A percentile compares a stretch with the other conserved stretches of the same genome.
phyloP scores from a whole-genome alignment of 495 filamentous ascomycete species.

The Xylaria longipes region DNA sequence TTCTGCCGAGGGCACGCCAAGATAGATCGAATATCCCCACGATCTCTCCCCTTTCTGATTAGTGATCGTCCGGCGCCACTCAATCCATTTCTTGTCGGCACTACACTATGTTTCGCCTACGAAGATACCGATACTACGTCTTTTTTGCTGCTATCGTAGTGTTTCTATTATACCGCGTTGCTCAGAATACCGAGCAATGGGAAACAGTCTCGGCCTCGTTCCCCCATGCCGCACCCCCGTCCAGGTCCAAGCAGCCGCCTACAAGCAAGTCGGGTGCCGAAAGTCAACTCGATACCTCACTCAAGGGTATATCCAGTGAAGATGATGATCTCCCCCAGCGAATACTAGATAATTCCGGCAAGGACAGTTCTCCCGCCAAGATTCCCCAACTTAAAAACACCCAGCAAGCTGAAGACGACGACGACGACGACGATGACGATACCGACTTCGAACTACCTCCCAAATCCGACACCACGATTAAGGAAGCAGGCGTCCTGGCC shows the following conservation, averaged over 20 bases:
- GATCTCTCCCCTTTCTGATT: constrained; percentile 5
- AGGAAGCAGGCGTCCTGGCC: constrained; percentile 42
- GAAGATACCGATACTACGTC: constrained; percentile 77
- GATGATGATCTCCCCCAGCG: constrained; percentile 29
- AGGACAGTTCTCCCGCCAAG: constrained; percentile 35
- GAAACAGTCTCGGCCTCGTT: constrained; percentile 44
- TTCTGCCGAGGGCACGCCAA: not conserved
- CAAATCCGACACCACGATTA: not conserved
- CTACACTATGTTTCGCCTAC: constrained; percentile 75
- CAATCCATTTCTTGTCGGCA: constrained; percentile 26
- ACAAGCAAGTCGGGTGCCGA: constrained; percentile 24
- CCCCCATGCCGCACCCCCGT: constrained; percentile 27
- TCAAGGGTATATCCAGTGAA: constrained; percentile 26
- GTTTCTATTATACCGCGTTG: constrained; percentile 71
- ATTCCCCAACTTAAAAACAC: constrained; percentile 49
- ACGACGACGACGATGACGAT: constrained; percentile 25
- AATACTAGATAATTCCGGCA: constrained; percentile 28
- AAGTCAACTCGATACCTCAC: constrained; percentile 25
- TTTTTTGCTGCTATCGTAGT: constrained; percentile 70
- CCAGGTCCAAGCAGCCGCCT: constrained; percentile 33
- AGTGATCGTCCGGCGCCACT: constrained; percentile 16
- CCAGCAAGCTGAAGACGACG: constrained; percentile 24
- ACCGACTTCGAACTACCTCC: constrained; percentile 23
- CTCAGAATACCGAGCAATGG: constrained; percentile 54
- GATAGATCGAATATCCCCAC: not conserved